Conservation (phyloP, 768 basidiomycete species). For the Chalciporus pseudorubinellus region DNA sequence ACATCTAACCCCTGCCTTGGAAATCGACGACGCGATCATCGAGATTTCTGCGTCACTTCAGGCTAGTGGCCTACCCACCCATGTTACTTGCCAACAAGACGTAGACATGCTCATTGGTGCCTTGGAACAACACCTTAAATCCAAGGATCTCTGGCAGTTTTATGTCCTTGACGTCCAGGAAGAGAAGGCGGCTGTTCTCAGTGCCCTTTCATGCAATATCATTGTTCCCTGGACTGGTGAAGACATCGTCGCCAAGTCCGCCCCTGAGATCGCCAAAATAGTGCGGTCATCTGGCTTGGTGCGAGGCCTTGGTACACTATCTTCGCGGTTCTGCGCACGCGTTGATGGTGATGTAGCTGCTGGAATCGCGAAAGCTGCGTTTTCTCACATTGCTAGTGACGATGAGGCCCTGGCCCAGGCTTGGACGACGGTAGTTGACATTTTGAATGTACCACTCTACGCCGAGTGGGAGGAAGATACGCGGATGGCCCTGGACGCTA, state of each 20-base stretch:
- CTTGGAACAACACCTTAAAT: slow-evolving; percentile 58
- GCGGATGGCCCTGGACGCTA: slow-evolving; percentile 66
- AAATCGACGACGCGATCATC: slow-evolving; percentile 84
- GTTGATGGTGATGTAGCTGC: slow-evolving; percentile 68
- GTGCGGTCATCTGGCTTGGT: slow-evolving; percentile 54
- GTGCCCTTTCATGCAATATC: slow-evolving; percentile 31
- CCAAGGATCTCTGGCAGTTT: slow-evolving; percentile 86
- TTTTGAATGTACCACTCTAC: slow-evolving; percentile 87
- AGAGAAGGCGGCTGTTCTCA: slow-evolving; percentile 56
- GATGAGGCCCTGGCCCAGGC: slow-evolving; percentile 57
- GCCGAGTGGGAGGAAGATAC: slow-evolving; percentile 83
- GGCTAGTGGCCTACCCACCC: slow-evolving; percentile 68
- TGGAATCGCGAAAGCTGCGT: slow-evolving; percentile 70
- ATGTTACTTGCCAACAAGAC: slow-evolving; percentile 62
- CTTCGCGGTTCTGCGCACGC: slow-evolving; percentile 63
- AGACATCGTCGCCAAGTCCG: slow-evolving; percentile 54
- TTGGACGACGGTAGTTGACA: slow-evolving; percentile 80
- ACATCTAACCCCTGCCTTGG: slow-evolving; percentile 88
- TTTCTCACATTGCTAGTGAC: slow-evolving; percentile 44
- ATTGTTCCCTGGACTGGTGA: slow-evolving; percentile 60
- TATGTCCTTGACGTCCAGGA: slow-evolving; percentile 78
- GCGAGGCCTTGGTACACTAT: slow-evolving; percentile 55
- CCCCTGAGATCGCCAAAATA: slow-evolving; percentile 65
- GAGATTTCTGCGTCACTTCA: slow-evolving; percentile 70
- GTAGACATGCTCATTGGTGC: slow-evolving; percentile 63